These are phyloP conservation scores for Lipomyces yarrowii DNA, from an alignment of 1,139 yeast genomes.

Conservation along the genomic window DNA sequence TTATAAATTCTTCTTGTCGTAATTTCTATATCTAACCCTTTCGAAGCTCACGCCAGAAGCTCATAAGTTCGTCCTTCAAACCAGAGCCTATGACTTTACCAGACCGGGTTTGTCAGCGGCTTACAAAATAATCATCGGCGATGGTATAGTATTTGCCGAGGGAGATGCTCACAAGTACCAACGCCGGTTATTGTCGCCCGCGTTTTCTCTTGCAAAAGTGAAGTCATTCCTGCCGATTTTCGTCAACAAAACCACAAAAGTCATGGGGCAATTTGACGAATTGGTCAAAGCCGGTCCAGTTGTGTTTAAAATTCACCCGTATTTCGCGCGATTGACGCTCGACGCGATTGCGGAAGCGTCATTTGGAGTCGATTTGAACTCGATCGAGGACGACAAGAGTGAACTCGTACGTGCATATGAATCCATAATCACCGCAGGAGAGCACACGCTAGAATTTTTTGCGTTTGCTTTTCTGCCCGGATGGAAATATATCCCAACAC, in stretches of 20 bases:
- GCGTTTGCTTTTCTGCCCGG: conserved; percentile 16
- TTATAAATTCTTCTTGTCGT: no score
- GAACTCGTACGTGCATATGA: conserved; percentile 28
- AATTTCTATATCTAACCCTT: no score
- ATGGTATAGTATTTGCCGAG: conserved; percentile 30
- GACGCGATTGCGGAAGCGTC: conserved; percentile 31
- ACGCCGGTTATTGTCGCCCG: conserved; percentile 29
- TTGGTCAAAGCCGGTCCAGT: conserved; percentile 13
- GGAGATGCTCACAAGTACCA: conserved; percentile 30
- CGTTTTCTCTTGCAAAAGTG: conserved; percentile 27
- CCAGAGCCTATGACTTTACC: conserved; percentile 12
- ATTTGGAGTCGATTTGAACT: conserved; percentile 29
- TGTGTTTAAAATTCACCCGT: conserved; percentile 19
- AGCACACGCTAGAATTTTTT: not conserved
- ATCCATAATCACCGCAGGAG: conserved; percentile 12
- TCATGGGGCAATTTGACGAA: conserved; percentile 9
- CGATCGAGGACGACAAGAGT: conserved; percentile 21
- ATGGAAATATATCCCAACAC: conserved; percentile 21
- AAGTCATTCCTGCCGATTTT: conserved; percentile 29
- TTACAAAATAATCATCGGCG: conserved; percentile 29
- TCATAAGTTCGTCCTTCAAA: conserved; percentile 32
- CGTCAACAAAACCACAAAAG: conserved; percentile 5
- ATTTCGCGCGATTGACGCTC: conserved; percentile 28
- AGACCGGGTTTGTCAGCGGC: conserved; percentile 20
- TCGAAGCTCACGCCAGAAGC: conserved; percentile 22